Conservation (phyloP, 352 stramenopile species). For the Peronospora destructor region DNA sequence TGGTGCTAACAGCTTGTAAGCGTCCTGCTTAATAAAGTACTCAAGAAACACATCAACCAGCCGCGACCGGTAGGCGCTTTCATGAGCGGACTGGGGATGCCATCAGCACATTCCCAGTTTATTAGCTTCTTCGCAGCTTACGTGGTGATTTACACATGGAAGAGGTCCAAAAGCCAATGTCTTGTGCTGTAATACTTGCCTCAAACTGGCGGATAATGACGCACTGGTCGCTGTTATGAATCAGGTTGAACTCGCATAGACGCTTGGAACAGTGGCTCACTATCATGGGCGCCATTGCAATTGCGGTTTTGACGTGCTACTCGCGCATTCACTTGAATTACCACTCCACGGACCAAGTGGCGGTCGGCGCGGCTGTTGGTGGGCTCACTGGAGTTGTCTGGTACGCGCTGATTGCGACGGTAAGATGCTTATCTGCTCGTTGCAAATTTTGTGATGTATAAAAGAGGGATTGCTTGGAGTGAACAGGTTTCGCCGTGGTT, state of each 20-base stretch:
- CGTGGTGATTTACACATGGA: conserved; percentile 59
- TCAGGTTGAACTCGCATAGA: conserved; percentile 46
- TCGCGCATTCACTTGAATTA: conserved; percentile 77
- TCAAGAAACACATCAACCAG: conserved; percentile 72
- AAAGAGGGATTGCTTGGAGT: not conserved
- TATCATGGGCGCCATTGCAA: conserved; percentile 38
- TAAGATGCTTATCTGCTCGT: conserved; percentile 6
- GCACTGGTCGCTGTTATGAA: conserved; percentile 1
- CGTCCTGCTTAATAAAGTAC: conserved; percentile 69
- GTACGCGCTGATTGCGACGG: conserved; percentile 36
- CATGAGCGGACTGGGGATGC: conserved; percentile 67
- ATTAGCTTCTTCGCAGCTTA: conserved; percentile 75
- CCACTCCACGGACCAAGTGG: conserved; percentile 69
- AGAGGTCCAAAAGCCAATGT: conserved; percentile 27
- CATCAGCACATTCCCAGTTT: conserved; percentile 77
- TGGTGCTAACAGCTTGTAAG: conserved; percentile 40
- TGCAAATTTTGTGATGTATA: not conserved
- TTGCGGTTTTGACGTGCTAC: conserved; percentile 53
- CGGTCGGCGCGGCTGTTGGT: conserved; percentile 46
- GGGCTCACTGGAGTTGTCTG: conserved; percentile 38
- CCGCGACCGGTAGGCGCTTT: conserved; percentile 53
- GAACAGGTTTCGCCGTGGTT: conserved; percentile 40
- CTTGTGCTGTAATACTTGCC: not conserved
- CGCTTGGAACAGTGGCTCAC: conserved; percentile 54
- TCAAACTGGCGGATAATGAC: not conserved